A percentile compares a stretch with the other conserved stretches of the same genome.
Evolutionary conservation across 139 green algal genomes (phyloP).

Genomic region (Chlorella sp.): DNA sequence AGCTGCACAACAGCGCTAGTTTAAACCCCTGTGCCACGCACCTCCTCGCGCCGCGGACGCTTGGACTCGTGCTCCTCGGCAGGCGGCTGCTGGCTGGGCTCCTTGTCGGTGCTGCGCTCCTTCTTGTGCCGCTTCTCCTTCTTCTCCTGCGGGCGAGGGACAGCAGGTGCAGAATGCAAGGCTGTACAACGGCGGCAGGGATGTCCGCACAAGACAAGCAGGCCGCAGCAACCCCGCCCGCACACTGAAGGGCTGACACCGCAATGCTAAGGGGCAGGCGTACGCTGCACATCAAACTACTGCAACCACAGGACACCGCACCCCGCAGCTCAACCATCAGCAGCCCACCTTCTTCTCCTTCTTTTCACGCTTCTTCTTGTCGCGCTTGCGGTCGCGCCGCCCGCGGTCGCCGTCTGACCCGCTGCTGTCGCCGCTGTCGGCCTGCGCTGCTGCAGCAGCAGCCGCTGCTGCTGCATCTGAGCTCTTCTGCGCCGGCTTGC

Average conservation of each 20-base stretch:
- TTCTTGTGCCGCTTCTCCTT: conserved; percentile 1
- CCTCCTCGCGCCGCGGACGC: conserved; percentile 13
- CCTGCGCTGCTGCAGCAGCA: not conserved
- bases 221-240: too few species aligned
- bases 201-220: too few species aligned
- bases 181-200: too few species aligned
- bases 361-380: conserved; percentile 16
- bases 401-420: conserved; percentile 2
- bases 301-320: not conserved
- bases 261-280: too few species aligned
- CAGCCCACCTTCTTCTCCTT: conserved; percentile 28
- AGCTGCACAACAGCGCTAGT: too few species aligned
- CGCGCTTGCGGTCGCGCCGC: not conserved
- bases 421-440: not conserved
- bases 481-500: not conserved
- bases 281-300: not conserved
- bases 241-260: too few species aligned
- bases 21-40: too few species aligned
- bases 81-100: too few species aligned
- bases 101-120: conserved; percentile 3
- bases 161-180: too few species aligned
- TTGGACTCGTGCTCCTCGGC: not conserved
- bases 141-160: too few species aligned
- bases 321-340: not conserved
- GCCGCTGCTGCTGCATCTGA: not conserved